A percentile compares a stretch with the other conserved stretches of the same genome.
phyloP scores from a whole-genome alignment of 371 early-diverging fungal genomes.

The Mortierella sp. region DNA sequence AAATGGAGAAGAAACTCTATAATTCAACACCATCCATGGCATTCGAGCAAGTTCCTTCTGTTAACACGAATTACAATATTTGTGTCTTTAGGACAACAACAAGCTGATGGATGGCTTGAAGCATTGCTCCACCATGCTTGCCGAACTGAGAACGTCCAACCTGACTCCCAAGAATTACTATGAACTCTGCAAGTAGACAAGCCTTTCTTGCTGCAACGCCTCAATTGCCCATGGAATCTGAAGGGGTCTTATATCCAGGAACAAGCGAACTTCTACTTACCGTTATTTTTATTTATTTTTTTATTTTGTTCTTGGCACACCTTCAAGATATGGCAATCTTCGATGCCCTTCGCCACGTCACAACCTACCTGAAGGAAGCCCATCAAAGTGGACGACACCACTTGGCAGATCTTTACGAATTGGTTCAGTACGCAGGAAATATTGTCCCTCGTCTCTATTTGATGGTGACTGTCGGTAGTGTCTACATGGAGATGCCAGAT shows the following conservation, averaged over 20 bases:
- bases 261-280: background rate
- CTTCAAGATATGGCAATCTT: conserved; percentile 92
- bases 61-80: background rate
- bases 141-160: conserved; percentile 92
- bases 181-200: conserved; percentile 86
- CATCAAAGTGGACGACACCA: conserved; percentile 89
- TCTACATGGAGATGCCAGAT: conserved; percentile 89
- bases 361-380: conserved; percentile 87
- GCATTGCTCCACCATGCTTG: conserved; percentile 95
- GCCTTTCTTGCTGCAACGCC: background rate
- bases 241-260: background rate
- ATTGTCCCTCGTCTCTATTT: conserved; percentile 97
- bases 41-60: no score
- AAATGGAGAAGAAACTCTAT: background rate
- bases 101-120: conserved; percentile 96
- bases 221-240: background rate
- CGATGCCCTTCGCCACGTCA: conserved; percentile 92
- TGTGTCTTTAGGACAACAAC: conserved; percentile 78
- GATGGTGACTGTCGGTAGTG: conserved; percentile 97
- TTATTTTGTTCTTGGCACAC: background rate
- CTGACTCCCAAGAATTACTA: conserved; percentile 97
- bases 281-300: background rate
- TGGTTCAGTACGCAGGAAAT: conserved; percentile 97
- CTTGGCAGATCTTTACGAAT: conserved; percentile 94
- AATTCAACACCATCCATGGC: no score